Evolutionary conservation across 108 stramenopile genomes (phyloP).

Genomic region (Stephanodiscus minutulus): DNA sequence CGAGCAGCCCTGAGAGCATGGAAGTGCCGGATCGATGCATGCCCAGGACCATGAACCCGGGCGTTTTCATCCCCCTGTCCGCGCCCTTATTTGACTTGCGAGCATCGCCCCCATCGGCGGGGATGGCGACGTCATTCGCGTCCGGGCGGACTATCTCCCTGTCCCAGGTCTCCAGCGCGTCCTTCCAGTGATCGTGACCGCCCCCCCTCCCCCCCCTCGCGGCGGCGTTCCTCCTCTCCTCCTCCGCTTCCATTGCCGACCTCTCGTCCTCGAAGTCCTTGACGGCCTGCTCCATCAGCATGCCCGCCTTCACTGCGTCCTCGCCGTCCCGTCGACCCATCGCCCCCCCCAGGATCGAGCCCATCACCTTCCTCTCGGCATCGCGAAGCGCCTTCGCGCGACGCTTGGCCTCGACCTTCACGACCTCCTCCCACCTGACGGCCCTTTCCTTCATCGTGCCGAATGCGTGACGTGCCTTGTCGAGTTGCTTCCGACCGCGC

Average conservation of each 20-base stretch:
- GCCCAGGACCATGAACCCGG: slow-evolving; percentile 82
- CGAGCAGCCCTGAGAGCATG: slow-evolving; percentile 72
- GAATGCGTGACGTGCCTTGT: slow-evolving; percentile 7
- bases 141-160: slow-evolving; percentile 1
- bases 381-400: slow-evolving; percentile 14
- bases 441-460: slow-evolving; percentile 31
- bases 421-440: slow-evolving; percentile 26
- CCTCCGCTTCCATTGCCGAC: not conserved
- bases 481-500: slow-evolving; percentile 27
- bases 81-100: not conserved
- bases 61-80: slow-evolving; percentile 16
- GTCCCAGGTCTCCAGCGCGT: slow-evolving; percentile 31
- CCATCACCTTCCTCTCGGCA: slow-evolving; percentile 6
- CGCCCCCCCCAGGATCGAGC: slow-evolving; percentile 7
- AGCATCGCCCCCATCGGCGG: not conserved
- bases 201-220: not conserved
- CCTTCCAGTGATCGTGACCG: slow-evolving; percentile 22
- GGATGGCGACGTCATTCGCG: not conserved
- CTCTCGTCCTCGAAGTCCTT: slow-evolving; percentile 24
- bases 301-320: slow-evolving; percentile 33
- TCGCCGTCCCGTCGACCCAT: slow-evolving; percentile 17
- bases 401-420: slow-evolving; percentile 7
- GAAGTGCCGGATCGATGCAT: slow-evolving; percentile 90
- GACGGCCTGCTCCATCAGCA: slow-evolving; percentile 28
- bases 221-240: not conserved